Evolutionary conservation across 179 eudicot genomes (phyloP).

Genomic region (Corrigiola litoralis): DNA sequence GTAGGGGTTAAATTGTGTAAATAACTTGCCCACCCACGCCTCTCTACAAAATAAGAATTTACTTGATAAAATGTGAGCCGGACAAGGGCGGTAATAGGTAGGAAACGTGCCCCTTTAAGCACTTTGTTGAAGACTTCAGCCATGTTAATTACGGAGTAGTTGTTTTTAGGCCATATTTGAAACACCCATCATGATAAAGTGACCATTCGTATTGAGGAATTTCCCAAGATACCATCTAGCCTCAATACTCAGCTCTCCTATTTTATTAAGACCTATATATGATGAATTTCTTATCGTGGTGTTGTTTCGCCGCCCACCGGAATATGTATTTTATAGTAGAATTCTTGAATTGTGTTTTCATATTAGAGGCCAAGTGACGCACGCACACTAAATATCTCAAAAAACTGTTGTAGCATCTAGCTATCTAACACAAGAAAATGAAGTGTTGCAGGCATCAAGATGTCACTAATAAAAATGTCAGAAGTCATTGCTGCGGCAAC

Average conservation of each 20-base stretch:
- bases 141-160: no score
- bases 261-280: neutral
- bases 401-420: no score
- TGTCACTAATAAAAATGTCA: no score
- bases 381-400: no score
- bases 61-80: neutral
- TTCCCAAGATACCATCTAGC: neutral
- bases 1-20: no score
- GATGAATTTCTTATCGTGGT: neutral
- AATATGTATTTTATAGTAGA: neutral
- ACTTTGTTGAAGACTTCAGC: conserved; percentile 1
- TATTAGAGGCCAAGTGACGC: neutral
- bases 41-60: neutral
- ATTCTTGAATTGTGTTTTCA: neutral
- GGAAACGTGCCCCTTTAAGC: neutral
- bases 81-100: neutral
- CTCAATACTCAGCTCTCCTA: neutral
- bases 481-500: no score
- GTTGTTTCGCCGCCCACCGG: neutral
- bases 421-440: no score
- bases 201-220: neutral
- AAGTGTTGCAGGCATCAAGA: no score
- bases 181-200: neutral
- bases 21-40: neutral
- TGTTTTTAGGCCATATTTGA: neutral